These are phyloP conservation scores for Casaregolazyma lundiana DNA, from an alignment of 1,139 yeast genomes.

Conservation along the genomic window DNA sequence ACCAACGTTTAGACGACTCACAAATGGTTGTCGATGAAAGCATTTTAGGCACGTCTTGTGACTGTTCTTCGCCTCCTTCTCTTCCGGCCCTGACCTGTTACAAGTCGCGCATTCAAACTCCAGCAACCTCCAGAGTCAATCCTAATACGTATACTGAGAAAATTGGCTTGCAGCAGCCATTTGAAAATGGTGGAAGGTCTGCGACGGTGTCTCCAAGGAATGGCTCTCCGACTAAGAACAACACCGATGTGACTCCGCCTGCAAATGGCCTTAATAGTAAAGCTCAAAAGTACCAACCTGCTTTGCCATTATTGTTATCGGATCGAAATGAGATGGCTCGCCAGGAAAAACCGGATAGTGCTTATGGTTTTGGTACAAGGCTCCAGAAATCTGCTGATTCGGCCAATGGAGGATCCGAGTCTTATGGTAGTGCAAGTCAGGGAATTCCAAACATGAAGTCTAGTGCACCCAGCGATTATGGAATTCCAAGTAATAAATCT, in stretches of 20 bases:
- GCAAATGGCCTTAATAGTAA: background rate
- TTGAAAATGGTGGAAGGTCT: conserved; percentile 15
- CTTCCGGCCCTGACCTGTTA: conserved; percentile 20
- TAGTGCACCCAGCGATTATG: background rate
- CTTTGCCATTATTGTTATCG: background rate
- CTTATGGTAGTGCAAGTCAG: background rate
- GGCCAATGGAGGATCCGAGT: background rate
- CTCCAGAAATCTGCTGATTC: background rate
- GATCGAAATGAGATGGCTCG: background rate
- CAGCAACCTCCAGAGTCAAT: conserved; percentile 28
- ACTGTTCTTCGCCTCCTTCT: conserved; percentile 19
- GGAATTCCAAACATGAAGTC: background rate
- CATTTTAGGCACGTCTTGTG: conserved; percentile 22
- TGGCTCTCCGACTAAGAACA: conserved; percentile 2
- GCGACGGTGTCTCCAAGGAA: conserved; percentile 1
- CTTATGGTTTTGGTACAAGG: background rate
- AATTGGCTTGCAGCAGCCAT: conserved; percentile 34
- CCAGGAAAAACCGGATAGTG: background rate
- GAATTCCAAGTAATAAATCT: background rate
- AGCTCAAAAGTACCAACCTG: conserved; percentile 1
- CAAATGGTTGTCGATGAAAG: conserved; percentile 10
- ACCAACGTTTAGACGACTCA: conserved; percentile 6
- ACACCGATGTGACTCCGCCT: background rate
- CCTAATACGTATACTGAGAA: conserved; percentile 24
- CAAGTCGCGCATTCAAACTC: conserved; percentile 31